Conservation (phyloP, 202 grass and related monocot genomes). For the Eragrostis tef region DNA sequence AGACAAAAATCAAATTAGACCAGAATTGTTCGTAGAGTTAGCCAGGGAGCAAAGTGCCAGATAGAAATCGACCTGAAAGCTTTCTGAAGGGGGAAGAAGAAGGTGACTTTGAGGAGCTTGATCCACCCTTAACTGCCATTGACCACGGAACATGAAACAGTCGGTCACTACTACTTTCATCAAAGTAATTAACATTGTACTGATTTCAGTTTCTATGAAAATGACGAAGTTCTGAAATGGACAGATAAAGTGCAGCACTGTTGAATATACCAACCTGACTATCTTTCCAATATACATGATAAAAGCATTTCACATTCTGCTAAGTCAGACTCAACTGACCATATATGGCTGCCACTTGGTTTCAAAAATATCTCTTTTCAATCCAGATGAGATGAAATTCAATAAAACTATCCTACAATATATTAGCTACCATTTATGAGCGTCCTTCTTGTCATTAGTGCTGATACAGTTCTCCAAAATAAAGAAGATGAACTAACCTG, state of each 20-base stretch:
- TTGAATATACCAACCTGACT: conserved; percentile 10
- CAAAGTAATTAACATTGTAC: conserved; percentile 22
- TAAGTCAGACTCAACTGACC: conserved; percentile 3
- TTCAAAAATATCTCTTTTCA: neutral
- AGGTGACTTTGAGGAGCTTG: conserved; percentile 58
- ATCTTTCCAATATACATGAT: conserved; percentile 30
- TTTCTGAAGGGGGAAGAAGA: conserved; percentile 60
- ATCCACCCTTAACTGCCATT: conserved; percentile 53
- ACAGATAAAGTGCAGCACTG: conserved; percentile 30
- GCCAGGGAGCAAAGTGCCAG: conserved; percentile 14
- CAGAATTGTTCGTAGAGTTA: conserved; percentile 37
- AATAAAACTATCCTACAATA: neutral
- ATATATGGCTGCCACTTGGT: conserved; percentile 6
- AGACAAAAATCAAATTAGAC: conserved; percentile 43
- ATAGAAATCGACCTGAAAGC: conserved; percentile 61
- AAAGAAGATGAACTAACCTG: conserved; percentile 53
- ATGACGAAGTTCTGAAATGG: conserved; percentile 20
- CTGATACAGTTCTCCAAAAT: conserved; percentile 3
- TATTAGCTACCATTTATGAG: conserved; percentile 13
- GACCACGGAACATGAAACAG: conserved; percentile 28
- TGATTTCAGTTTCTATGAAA: neutral
- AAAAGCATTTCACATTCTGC: conserved; percentile 22
- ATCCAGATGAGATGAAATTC: conserved; percentile 17
- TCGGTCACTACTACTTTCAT: conserved; percentile 32
- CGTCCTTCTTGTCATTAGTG: neutral